phyloP scores from a whole-genome alignment of 139 green algal species.

The Auxenochlorella pyrenoidosa region DNA sequence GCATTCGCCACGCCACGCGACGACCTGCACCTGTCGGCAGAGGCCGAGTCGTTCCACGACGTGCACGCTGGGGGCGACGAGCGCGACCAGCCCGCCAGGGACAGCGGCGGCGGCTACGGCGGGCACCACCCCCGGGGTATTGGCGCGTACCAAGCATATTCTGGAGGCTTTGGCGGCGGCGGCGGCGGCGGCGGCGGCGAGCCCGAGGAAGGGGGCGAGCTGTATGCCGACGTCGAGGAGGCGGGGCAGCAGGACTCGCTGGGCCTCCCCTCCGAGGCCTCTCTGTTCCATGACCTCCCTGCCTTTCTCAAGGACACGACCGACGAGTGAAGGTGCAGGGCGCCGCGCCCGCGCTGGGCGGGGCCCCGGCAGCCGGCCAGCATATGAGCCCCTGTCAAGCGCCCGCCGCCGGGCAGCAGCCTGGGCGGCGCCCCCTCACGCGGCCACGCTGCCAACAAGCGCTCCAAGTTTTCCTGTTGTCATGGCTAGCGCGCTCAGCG shows the following conservation, averaged over 20 bases:
- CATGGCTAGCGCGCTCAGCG: no score
- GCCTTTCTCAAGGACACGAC: slow-evolving; percentile 21
- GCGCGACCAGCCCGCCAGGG: not conserved
- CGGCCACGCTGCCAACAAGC: no score
- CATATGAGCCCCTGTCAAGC: no score
- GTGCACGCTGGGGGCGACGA: not conserved
- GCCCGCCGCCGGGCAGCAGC: no score
- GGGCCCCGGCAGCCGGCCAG: no score
- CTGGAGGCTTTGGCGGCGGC: not conserved
- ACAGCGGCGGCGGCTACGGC: not conserved
- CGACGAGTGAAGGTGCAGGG: not conserved
- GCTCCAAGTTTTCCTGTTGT: no score
- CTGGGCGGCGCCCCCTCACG: no score
- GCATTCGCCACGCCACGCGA: slow-evolving; percentile 19
- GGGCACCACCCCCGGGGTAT: not conserved
- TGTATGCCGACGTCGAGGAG: not conserved
- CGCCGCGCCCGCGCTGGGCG: no score
- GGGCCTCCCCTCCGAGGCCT: slow-evolving; percentile 24
- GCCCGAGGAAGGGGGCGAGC: not conserved
- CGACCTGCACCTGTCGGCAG: not conserved
- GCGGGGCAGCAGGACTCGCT: slow-evolving; percentile 8
- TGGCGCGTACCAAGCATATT: not conserved
- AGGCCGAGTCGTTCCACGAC: not conserved
- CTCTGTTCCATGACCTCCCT: slow-evolving; percentile 17
- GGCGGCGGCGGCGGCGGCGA: not conserved